These are phyloP conservation scores for Orobanche coerulescens DNA, from an alignment of 257 asterid genomes.

Conservation along the genomic window DNA sequence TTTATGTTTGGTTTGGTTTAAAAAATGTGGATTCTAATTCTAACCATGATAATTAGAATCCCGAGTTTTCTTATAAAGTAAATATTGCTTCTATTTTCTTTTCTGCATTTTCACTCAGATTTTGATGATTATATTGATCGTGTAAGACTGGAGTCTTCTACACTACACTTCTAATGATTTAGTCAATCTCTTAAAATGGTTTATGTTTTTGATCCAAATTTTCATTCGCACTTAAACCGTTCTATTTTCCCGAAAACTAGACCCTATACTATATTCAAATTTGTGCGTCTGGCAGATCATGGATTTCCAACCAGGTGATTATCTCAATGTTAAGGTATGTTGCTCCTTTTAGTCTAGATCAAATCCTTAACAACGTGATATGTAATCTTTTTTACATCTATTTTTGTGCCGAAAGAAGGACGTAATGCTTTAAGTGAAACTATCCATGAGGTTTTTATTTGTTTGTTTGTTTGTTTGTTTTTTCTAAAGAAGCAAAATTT, in stretches of 20 bases:
- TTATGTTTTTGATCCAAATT: background rate
- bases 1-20: no score
- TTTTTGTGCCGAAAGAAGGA: background rate
- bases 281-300: slow-evolving; percentile 51
- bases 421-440: background rate
- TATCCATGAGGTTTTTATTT: background rate
- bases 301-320: slow-evolving; percentile 99
- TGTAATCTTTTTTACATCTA: background rate
- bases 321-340: slow-evolving; percentile 86
- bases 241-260: background rate
- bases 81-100: background rate
- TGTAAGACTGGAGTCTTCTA: background rate
- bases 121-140: background rate
- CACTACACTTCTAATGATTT: background rate
- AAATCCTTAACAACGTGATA: background rate
- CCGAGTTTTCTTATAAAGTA: background rate
- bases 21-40: no score
- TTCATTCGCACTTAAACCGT: background rate
- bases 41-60: background rate
- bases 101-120: background rate
- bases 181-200: background rate
- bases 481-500: no score
- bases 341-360: background rate
- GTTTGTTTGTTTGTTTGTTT: no score
- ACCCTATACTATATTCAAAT: background rate